Evolutionary conservation across 108 stramenopile genomes (phyloP).

Genomic region (Cyclostephanos invisitatus): DNA sequence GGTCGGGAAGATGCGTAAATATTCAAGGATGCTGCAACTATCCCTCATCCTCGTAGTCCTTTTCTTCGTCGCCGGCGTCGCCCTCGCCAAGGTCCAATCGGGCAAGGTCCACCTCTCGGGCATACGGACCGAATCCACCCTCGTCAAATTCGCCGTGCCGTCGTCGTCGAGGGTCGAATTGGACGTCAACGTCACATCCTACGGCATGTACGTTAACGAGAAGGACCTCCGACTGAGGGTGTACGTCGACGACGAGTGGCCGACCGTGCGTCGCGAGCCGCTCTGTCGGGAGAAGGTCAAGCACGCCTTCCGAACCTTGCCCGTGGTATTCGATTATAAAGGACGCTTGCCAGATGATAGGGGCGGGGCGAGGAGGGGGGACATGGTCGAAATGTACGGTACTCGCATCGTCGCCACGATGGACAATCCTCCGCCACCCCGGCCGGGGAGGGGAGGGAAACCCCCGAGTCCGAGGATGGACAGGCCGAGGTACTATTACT

Average conservation of each 20-base stretch:
- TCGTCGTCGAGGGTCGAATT: slow-evolving; percentile 36
- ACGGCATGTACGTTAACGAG: slow-evolving; percentile 65
- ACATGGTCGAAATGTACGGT: slow-evolving; percentile 30
- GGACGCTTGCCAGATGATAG: slow-evolving; percentile 40
- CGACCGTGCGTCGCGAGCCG: slow-evolving; percentile 40
- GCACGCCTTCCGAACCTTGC: slow-evolving; percentile 29
- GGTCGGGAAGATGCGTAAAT: no score
- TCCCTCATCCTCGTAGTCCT: not conserved
- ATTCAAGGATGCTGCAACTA: no score
- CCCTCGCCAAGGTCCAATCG: slow-evolving; percentile 50
- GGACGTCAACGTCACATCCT: slow-evolving; percentile 33
- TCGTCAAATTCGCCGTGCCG: slow-evolving; percentile 73
- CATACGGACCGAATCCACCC: slow-evolving; percentile 61
- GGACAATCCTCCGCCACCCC: slow-evolving; percentile 21
- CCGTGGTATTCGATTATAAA: slow-evolving; percentile 52
- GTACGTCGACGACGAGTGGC: slow-evolving; percentile 74
- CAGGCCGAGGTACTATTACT: slow-evolving; percentile 69
- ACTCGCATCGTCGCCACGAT: slow-evolving; percentile 8
- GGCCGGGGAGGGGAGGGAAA: not conserved
- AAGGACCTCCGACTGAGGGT: slow-evolving; percentile 51
- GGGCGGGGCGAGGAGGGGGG: slow-evolving; percentile 13
- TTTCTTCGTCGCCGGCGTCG: not conserved
- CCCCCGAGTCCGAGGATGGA: slow-evolving; percentile 39
- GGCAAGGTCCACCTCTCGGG: slow-evolving; percentile 68
- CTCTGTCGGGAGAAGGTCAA: slow-evolving; percentile 66